Evolutionary conservation across 2,329 filamentous ascomycete species (phyloP), one percentile per base, ranked within the genome.

Genomic region (Colletotrichum chlorophyti): DNA sequence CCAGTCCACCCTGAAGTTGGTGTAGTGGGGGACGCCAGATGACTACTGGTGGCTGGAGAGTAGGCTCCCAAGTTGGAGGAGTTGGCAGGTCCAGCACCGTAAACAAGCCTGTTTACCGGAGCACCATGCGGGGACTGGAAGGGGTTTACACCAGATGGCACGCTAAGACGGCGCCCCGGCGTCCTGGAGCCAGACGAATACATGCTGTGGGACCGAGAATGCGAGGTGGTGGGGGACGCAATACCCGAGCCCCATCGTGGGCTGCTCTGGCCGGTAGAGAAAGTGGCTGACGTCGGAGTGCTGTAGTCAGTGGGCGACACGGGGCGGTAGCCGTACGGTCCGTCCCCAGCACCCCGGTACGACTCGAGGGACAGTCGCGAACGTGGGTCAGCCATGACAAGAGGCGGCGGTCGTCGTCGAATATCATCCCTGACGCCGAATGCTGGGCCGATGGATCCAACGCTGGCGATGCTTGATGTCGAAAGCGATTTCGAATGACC

Each of bases 401-500:
- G 78, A 1, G 93, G 91, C 19, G 91, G 87, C 6, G 93, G 93
- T 23, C 91, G 84, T 58, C 90, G 85, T 46, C 91, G 85, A 34
- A 83, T 73, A 55, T 92, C 90, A 40, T 87, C 85, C 19, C 82
- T 78, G n/a, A 83, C 76, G 63, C 83, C 87, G 58, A 89, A 89
- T 45, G 80, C 87, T 1, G 91, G 94, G 23, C 76, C 76, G 11
- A 80, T 71, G 1, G 91, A 93, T 51, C 86, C 77, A 6, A 89
- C 88, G 29, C 90, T 94, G 4, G 86, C 81, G 65, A 97, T 92
- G 72, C 92, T 97, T 1, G 93, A 97, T 2, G 91, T 87, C 0
- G 93, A 97, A 3, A 97, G 77, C 2, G 85, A 86, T 71, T 97
- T 97, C 65, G 89, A 91, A 72, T 97, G 93, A 1, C 93, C 92